Evolutionary conservation across 768 basidiomycete genomes (phyloP).

Genomic region (Flagelloscypha sp.): DNA sequence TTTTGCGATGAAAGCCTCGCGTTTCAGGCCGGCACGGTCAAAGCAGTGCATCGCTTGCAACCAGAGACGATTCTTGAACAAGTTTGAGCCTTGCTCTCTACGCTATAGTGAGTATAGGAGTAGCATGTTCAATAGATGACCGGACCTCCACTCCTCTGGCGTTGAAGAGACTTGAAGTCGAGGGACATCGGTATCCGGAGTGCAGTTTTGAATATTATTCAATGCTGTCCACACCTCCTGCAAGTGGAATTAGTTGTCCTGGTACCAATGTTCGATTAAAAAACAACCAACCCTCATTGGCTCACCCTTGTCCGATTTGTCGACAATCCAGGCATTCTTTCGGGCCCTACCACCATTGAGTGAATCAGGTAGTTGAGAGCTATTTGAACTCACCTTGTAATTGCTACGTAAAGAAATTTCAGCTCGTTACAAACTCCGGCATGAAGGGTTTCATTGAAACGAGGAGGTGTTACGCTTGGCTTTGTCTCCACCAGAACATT

Average conservation of each 20-base stretch:
- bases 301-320: constrained; percentile 46
- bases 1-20: constrained; percentile 37
- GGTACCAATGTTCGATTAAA: no score
- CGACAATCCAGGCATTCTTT: constrained; percentile 64
- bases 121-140: not conserved
- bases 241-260: no score
- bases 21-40: constrained; percentile 33
- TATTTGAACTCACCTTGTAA: no score
- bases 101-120: constrained; percentile 21
- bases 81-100: constrained; percentile 23
- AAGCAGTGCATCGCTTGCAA: constrained; percentile 49
- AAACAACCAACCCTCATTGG: constrained; percentile 44
- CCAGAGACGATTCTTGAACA: constrained; percentile 37
- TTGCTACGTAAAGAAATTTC: constrained; percentile 62
- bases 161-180: constrained; percentile 48
- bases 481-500: constrained; percentile 24
- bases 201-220: constrained; percentile 38
- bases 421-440: constrained; percentile 57
- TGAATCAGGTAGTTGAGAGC: no score
- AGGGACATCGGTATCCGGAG: constrained; percentile 40
- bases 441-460: constrained; percentile 43
- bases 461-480: constrained; percentile 26
- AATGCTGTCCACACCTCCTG: constrained; percentile 46
- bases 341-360: no score
- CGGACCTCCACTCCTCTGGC: constrained; percentile 33